Percentiles rank a stretch among this genome's conserved stretches.
Conservation (phyloP, 768 basidiomycete species). For the Saitozyma podzolica region DNA sequence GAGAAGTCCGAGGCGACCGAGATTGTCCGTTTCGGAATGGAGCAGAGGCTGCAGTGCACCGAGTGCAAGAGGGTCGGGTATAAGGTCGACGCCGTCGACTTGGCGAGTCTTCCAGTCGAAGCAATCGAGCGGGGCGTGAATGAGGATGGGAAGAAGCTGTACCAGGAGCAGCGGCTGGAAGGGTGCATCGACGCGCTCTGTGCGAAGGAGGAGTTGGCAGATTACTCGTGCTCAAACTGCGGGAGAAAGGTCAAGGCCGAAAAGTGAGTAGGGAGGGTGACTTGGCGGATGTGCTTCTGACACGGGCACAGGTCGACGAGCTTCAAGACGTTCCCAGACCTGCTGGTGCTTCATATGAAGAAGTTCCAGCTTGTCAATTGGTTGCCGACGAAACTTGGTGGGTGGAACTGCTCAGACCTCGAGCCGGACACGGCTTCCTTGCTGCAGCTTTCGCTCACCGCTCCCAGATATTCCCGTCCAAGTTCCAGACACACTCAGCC, state of each 20-base stretch:
- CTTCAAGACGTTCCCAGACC: conserved; percentile 83
- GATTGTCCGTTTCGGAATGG: conserved; percentile 75
- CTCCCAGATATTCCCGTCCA: conserved; percentile 76
- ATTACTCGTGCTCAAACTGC: conserved; percentile 79
- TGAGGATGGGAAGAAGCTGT: conserved; percentile 65
- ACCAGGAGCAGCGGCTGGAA: conserved; percentile 63
- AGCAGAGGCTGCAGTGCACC: conserved; percentile 81
- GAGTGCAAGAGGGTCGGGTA: conserved; percentile 81
- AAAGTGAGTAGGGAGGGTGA: conserved; percentile 60
- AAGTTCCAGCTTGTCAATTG: conserved; percentile 95
- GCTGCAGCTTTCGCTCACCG: conserved; percentile 8
- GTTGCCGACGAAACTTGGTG: conserved; percentile 93
- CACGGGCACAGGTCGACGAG: conserved; percentile 61
- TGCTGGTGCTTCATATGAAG: conserved; percentile 83
- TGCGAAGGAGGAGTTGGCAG: conserved; percentile 51
- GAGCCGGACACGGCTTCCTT: too few species aligned
- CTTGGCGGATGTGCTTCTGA: conserved; percentile 13
- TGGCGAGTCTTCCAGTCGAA: conserved; percentile 77
- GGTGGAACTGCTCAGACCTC: conserved; percentile 26
- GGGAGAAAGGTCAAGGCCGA: conserved; percentile 66
- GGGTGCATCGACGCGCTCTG: conserved; percentile 58
- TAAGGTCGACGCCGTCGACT: conserved; percentile 70
- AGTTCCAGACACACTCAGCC: conserved; percentile 66
- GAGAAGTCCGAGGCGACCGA: conserved; percentile 64
- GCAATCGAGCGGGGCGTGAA: conserved; percentile 60